Evolutionary conservation across 2,329 filamentous ascomycete species (phyloP).

Genomic region (Domatiomyces globalis): DNA sequence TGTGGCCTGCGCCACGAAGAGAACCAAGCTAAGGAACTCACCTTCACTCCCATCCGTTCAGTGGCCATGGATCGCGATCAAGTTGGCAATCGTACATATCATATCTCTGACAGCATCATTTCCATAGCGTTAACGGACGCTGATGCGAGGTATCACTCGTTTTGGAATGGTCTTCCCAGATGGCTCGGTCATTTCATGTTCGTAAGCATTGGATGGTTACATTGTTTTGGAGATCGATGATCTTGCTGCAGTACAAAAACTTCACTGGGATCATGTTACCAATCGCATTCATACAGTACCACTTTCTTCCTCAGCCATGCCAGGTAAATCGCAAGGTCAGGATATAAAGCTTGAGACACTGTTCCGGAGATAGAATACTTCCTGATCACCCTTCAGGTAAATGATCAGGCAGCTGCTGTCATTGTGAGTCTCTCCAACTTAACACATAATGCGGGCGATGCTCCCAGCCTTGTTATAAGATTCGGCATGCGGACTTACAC

Average conservation of each 20-base stretch:
- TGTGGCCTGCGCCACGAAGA: too few species aligned
- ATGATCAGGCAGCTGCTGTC: not conserved
- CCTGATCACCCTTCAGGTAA: not conserved
- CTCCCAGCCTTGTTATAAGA: too few species aligned
- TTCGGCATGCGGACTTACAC: too few species aligned
- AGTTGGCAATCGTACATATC: too few species aligned
- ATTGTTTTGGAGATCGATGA: not conserved
- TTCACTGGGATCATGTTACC: not conserved
- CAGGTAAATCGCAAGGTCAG: not conserved
- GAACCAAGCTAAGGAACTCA: too few species aligned
- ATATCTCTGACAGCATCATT: too few species aligned
- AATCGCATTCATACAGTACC: not conserved
- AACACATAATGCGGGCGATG: not conserved
- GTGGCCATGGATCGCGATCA: too few species aligned
- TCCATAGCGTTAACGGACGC: not conserved
- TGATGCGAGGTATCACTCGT: not conserved
- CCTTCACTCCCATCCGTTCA: too few species aligned
- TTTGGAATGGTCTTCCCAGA: too few species aligned
- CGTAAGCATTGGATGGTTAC: not conserved
- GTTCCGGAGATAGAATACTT: conserved; percentile 1
- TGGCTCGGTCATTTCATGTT: not conserved
- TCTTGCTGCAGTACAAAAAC: not conserved
- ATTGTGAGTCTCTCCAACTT: not conserved
- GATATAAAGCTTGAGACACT: not conserved
- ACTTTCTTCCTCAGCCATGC: not conserved